A percentile compares a stretch with the other conserved stretches of the same genome.
phyloP scores from a whole-genome alignment of 2,329 filamentous ascomycete species.

The Stachybotrys chartarum region DNA sequence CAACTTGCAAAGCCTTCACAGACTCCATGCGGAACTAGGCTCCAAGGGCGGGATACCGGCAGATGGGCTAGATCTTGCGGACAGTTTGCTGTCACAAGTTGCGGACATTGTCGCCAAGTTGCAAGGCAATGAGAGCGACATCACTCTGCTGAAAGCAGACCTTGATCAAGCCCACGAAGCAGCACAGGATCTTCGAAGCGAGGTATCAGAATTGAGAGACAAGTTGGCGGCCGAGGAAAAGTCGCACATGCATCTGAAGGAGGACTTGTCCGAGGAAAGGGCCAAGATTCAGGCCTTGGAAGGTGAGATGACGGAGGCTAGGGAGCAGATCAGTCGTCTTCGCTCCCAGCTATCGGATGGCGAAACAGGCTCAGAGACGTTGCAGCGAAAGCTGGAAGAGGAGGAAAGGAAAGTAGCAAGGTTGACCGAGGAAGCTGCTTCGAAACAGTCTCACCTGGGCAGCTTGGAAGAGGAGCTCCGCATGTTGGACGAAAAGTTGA shows the following conservation, averaged over 20 bases:
- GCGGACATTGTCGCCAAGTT: slow-evolving; percentile 54
- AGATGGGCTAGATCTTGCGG: slow-evolving; percentile 51
- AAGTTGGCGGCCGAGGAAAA: slow-evolving; percentile 45
- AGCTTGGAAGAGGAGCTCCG: slow-evolving; percentile 70
- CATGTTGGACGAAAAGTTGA: slow-evolving; percentile 58
- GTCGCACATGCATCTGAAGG: slow-evolving; percentile 42
- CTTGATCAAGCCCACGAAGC: slow-evolving; percentile 51
- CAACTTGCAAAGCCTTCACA: slow-evolving; percentile 47
- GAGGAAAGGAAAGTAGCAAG: slow-evolving; percentile 64
- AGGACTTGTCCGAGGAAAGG: slow-evolving; percentile 45
- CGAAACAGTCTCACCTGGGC: slow-evolving; percentile 68
- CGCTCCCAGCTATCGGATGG: slow-evolving; percentile 71
- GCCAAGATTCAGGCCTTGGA: slow-evolving; percentile 49
- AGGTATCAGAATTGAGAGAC: slow-evolving; percentile 48
- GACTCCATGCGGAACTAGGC: slow-evolving; percentile 51
- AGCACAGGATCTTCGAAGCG: slow-evolving; percentile 46
- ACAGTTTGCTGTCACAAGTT: slow-evolving; percentile 50
- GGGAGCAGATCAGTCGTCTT: slow-evolving; percentile 60
- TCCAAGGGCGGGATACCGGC: slow-evolving; percentile 44
- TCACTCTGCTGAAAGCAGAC: slow-evolving; percentile 54
- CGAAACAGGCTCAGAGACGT: slow-evolving; percentile 72
- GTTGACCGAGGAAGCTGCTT: slow-evolving; percentile 63
- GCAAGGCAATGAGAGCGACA: slow-evolving; percentile 51
- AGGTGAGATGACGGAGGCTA: slow-evolving; percentile 53
- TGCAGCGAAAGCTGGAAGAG: slow-evolving; percentile 68